phyloP scores from a whole-genome alignment of 2,329 filamentous ascomycete genomes.

The Venturia aucupariae region DNA sequence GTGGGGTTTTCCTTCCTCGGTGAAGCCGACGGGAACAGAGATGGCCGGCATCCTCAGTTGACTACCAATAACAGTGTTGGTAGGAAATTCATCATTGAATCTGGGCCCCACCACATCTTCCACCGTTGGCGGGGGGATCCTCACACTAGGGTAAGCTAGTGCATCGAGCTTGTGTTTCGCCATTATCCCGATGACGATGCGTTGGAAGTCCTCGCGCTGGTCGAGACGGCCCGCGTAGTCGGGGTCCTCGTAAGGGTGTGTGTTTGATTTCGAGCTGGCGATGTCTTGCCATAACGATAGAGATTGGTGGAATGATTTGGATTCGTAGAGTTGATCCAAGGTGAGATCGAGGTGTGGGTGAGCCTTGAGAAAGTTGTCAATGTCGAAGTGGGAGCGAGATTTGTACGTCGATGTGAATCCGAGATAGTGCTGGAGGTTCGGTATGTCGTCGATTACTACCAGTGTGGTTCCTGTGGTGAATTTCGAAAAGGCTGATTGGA shows the following conservation, averaged over 20 bases:
- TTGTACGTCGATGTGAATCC: slow-evolving; percentile 18
- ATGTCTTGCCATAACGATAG: slow-evolving; percentile 21
- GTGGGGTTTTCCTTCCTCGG: slow-evolving; percentile 17
- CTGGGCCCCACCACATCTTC: slow-evolving; percentile 23
- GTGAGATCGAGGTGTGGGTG: slow-evolving; percentile 17
- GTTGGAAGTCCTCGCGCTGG: slow-evolving; percentile 23
- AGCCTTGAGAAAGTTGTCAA: slow-evolving; percentile 21
- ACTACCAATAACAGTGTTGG: slow-evolving; percentile 29
- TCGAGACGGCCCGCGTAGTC: slow-evolving; percentile 22
- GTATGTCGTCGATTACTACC: slow-evolving; percentile 20
- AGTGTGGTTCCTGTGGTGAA: slow-evolving; percentile 19
- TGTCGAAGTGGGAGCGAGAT: slow-evolving; percentile 21
- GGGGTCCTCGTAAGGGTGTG: slow-evolving; percentile 20
- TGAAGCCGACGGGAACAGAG: slow-evolving; percentile 25
- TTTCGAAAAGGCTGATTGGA: slow-evolving; percentile 16
- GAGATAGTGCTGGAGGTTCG: slow-evolving; percentile 18
- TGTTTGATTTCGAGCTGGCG: slow-evolving; percentile 19
- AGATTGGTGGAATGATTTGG: slow-evolving; percentile 17
- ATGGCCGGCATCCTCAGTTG: slow-evolving; percentile 27
- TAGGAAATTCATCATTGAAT: slow-evolving; percentile 24
- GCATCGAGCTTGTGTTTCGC: slow-evolving; percentile 25
- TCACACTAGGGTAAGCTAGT: slow-evolving; percentile 24
- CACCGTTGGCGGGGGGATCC: slow-evolving; percentile 25
- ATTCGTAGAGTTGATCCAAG: slow-evolving; percentile 19
- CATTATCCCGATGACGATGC: slow-evolving; percentile 23